These are phyloP conservation scores for Aspergillus bombycis DNA, from an alignment of 2,329 filamentous ascomycete species.

Conservation along the genomic window DNA sequence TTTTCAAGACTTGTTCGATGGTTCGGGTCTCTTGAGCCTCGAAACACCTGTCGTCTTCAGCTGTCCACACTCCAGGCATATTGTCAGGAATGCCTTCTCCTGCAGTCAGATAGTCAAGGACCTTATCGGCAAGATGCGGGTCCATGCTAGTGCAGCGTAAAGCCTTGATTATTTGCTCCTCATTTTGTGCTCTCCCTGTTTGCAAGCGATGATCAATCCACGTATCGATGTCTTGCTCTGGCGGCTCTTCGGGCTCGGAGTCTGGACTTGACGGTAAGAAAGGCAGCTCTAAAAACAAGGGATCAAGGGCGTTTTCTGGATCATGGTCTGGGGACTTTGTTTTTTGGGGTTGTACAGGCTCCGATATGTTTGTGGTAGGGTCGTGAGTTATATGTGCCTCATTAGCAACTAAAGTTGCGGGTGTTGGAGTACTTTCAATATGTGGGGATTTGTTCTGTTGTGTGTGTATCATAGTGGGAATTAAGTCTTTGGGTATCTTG, in stretches of 20 bases:
- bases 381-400: not conserved
- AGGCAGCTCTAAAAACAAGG: constrained; percentile 34
- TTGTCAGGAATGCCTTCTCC: constrained; percentile 43
- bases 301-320: constrained; percentile 21
- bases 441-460: not conserved
- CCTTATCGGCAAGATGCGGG: constrained; percentile 38
- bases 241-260: constrained; percentile 11
- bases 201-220: constrained; percentile 44
- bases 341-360: not conserved
- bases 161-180: constrained; percentile 36
- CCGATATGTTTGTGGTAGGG: not conserved
- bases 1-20: constrained; percentile 41
- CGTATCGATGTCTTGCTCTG: constrained; percentile 34
- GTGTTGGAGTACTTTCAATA: too few relatives aligned
- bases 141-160: constrained; percentile 47
- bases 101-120: constrained; percentile 34
- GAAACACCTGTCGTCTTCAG: constrained; percentile 47
- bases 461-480: not conserved
- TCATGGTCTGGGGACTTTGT: not conserved
- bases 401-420: not conserved
- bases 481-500: not conserved
- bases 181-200: constrained; percentile 32
- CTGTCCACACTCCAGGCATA: constrained; percentile 52
- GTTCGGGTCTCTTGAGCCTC: constrained; percentile 35
- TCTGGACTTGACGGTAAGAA: constrained; percentile 30